Evolutionary conservation across 2,329 filamentous ascomycete genomes (phyloP).

Genomic region (Metarhizium sp.): DNA sequence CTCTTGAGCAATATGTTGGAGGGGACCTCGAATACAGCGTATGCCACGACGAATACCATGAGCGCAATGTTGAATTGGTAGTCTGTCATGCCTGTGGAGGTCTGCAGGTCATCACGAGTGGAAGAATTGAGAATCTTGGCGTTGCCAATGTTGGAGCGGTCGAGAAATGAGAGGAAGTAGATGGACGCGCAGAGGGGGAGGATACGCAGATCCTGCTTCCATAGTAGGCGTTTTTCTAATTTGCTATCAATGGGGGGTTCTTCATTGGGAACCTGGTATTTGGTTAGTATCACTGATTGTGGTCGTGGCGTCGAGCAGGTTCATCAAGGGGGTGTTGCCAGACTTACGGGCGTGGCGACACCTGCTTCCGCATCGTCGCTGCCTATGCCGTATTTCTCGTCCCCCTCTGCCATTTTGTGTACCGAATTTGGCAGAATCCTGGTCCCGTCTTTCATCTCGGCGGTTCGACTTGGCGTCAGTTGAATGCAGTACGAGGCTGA

Average conservation of each 20-base stretch:
- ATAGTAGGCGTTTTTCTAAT: slow-evolving; percentile 30
- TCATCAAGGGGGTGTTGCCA: background rate
- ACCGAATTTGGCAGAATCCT: background rate
- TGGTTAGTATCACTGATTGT: background rate
- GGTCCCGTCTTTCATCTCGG: background rate
- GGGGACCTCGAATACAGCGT: slow-evolving; percentile 52
- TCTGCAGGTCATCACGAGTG: slow-evolving; percentile 51
- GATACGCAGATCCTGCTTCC: slow-evolving; percentile 54
- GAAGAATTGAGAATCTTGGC: slow-evolving; percentile 56
- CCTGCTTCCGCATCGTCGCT: background rate
- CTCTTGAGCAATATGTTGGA: slow-evolving; percentile 59
- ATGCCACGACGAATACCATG: slow-evolving; percentile 53
- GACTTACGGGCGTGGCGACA: background rate
- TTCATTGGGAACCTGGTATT: background rate
- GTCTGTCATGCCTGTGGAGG: slow-evolving; percentile 50
- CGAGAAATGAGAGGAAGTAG: slow-evolving; percentile 59
- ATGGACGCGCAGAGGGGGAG: slow-evolving; percentile 54
- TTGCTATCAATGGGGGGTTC: background rate
- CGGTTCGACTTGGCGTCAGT: no score
- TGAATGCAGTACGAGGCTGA: no score
- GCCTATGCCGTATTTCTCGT: background rate
- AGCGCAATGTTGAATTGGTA: slow-evolving; percentile 51
- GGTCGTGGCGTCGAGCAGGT: background rate
- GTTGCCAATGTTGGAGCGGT: slow-evolving; percentile 61
- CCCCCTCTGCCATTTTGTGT: background rate